Base-by-base conservation (phyloP, 176 grass and related monocot species). In the Oryza coarctata region DNA sequence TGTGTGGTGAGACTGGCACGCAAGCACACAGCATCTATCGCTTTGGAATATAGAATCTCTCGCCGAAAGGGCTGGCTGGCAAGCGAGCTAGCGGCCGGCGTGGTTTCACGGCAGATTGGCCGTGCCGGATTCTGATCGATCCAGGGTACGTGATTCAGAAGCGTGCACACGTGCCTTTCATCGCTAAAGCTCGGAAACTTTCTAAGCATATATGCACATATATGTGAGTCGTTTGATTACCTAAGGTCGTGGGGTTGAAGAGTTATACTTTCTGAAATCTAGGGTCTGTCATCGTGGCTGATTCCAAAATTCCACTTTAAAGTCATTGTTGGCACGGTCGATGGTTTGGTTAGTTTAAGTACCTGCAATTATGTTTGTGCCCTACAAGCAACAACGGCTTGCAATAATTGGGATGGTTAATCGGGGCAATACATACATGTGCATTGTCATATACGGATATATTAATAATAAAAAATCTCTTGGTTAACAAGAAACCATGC, bases 401-500 rank as follows among this genome's bases (percentile, higher is more conserved):
- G 3, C 33, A 3, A 70, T 71, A 71, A 71, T 60, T 61, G 66
- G 66, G 65, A 81, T 47, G 66, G n/a, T n/a, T n/a, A n/a, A n/a
- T n/a, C n/a, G n/a, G n/a, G n/a, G n/a, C n/a, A n/a, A n/a, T n/a
- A n/a, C n/a, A n/a, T n/a, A n/a, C n/a, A n/a, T n/a, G n/a, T n/a
- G n/a, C n/a, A n/a, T n/a, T n/a, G n/a, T n/a, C n/a, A n/a, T 41
- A 14, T 60, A 33, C n/a, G 68, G 20, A 17, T 34, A 1, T 39
- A 69, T 23, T n/a, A 60, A 11, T 60, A 9, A 60, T 60, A 6
- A n/a, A 25, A 25, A 60, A n/a, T 11, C 55, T 25, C 55, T 25
- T 60, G 55, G 55, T 5, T 60, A 60, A 11, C 55, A 23, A 60
- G 8, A 5, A 80, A 45, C 1, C 15, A 71, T 12, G 33, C 45